phyloP scores from a whole-genome alignment of 257 asterid species.

The Catharanthus roseus region DNA sequence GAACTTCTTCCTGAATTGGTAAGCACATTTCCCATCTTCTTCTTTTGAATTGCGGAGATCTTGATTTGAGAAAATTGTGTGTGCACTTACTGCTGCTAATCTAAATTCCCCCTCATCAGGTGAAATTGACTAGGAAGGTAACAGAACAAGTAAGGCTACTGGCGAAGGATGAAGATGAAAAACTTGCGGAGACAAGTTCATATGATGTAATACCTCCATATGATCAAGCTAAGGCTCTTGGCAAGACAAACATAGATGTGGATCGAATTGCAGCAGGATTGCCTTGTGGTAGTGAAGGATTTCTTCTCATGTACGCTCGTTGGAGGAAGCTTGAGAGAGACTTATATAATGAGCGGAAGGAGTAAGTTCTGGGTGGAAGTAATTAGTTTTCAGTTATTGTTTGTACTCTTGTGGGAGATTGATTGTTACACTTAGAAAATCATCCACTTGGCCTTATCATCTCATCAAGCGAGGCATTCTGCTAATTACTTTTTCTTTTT shows the following conservation, averaged over 20 bases:
- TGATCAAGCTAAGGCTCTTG: constrained; percentile 99
- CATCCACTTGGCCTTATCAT: not conserved
- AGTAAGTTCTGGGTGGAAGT: constrained; percentile 36
- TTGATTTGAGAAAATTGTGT: not conserved
- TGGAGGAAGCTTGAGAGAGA: constrained; percentile 96
- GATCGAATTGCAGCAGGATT: constrained; percentile 97
- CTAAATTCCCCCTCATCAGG: constrained; percentile 34
- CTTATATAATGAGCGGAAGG: constrained; percentile 85
- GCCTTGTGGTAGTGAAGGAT: constrained; percentile 99
- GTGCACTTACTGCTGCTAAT: not conserved
- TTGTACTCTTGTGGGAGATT: not conserved
- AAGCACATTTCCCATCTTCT: not conserved
- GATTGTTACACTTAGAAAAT: not conserved
- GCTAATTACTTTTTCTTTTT: constrained; percentile 13
- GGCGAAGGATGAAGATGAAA: constrained; percentile 91
- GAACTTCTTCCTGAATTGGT: constrained; percentile 31
- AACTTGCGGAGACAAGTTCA: constrained; percentile 67
- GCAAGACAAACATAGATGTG: constrained; percentile 91
- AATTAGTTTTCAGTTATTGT: not conserved
- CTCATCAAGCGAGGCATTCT: not conserved
- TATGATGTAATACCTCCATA: constrained; percentile 78
- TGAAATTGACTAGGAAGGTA: constrained; percentile 75
- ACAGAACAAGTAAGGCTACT: constrained; percentile 83
- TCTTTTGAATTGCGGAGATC: not conserved
- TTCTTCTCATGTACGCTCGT: constrained; percentile 97